Evolutionary conservation across 2,329 filamentous ascomycete genomes (phyloP).

Genomic region (Ceratocystis harringtonii): DNA sequence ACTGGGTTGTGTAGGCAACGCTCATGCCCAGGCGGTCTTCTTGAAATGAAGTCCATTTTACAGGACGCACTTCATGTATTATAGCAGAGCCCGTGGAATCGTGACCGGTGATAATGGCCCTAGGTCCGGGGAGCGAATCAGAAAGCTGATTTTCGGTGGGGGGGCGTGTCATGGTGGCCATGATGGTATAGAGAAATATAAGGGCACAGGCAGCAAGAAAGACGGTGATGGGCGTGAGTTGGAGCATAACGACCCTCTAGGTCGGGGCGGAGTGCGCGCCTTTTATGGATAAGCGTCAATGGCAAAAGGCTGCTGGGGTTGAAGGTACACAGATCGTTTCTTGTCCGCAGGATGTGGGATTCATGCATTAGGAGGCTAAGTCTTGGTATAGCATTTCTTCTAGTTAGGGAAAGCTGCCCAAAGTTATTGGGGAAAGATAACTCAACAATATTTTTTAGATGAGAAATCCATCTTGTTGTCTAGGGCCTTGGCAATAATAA

Average conservation of each 20-base stretch:
- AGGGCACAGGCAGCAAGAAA: conserved; percentile 5
- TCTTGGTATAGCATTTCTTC: background rate
- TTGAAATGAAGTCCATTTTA: conserved; percentile 22
- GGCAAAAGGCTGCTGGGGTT: background rate
- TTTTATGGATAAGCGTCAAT: conserved; percentile 1
- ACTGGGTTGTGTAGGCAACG: conserved; percentile 30
- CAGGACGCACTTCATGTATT: conserved; percentile 18
- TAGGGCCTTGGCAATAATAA: background rate
- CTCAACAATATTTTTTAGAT: too few species aligned
- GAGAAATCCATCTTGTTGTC: too few species aligned
- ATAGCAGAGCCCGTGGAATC: conserved; percentile 16
- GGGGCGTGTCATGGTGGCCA: conserved; percentile 7
- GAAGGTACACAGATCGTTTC: background rate
- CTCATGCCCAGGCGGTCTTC: conserved; percentile 26
- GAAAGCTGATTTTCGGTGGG: conserved; percentile 13
- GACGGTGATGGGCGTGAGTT: background rate
- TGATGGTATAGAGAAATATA: conserved; percentile 3
- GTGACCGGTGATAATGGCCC: conserved; percentile 17
- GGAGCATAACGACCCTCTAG: background rate
- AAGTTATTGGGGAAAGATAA: background rate
- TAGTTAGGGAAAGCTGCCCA: background rate
- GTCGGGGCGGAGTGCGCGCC: background rate
- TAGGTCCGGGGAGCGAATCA: conserved; percentile 14
- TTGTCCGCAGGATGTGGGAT: background rate
- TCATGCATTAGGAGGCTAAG: background rate